phyloP scores from a whole-genome alignment of 2,329 filamentous ascomycete genomes.

The Neodidymelliopsis sp. region DNA sequence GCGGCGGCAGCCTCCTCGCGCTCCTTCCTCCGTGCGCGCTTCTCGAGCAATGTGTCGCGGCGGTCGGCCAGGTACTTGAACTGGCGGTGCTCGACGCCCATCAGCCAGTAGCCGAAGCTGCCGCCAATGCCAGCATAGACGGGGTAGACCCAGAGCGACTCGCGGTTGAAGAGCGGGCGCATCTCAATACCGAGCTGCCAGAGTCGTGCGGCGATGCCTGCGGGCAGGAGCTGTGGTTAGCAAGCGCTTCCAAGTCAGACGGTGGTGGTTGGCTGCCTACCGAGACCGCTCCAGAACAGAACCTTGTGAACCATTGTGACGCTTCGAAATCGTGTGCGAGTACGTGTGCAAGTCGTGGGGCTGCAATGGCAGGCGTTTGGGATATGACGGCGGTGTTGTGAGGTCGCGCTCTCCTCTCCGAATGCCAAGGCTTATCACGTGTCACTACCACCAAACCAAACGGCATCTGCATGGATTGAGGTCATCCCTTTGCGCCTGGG shows the following conservation, averaged over 20 bases:
- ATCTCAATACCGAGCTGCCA: constrained; percentile 99
- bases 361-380: constrained; percentile 25
- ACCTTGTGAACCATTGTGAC: constrained; percentile 63
- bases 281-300: constrained; percentile 90
- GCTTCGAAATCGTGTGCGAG: constrained; percentile 11
- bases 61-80: constrained; percentile 77
- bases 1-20: constrained; percentile 58
- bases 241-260: constrained; percentile 21
- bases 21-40: constrained; percentile 80
- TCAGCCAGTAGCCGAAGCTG: constrained; percentile 96
- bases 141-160: constrained; percentile 90
- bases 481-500: constrained; percentile 1
- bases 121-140: constrained; percentile 84
- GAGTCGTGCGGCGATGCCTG: constrained; percentile 88
- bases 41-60: constrained; percentile 83
- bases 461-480: constrained; percentile 2
- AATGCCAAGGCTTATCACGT: constrained; percentile 19
- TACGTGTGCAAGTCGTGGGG: constrained; percentile 8
- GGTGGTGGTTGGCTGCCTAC: constrained; percentile 62
- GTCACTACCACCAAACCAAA: constrained; percentile 1
- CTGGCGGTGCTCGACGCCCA: constrained; percentile 87
- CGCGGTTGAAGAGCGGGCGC: constrained; percentile 88
- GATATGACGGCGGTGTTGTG: constrained; percentile 27
- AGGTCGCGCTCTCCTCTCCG: constrained; percentile 24
- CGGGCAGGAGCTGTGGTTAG: constrained; percentile 29